Evolutionary conservation across 306 rosid genomes (phyloP), one percentile per base, ranked within the genome.

Genomic region (Clitoria ternatea): DNA sequence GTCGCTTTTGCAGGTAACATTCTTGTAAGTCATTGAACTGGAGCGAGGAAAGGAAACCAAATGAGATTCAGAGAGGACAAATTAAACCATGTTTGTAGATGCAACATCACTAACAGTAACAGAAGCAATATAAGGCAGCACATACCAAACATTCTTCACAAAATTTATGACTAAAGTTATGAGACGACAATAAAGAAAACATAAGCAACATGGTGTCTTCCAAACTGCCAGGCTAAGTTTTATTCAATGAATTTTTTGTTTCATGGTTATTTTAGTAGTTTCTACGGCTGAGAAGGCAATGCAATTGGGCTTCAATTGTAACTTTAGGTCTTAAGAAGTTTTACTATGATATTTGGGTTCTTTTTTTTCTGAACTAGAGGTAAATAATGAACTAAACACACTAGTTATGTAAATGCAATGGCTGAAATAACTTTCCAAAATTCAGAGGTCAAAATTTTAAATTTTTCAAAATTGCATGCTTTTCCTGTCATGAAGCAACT

Each of bases 1-100:
- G 85, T 57, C 97, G 86, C 78, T 91, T 94, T 84, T 87, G 97
- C 64, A 94, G 88, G 89, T 94, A 94, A 60, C 99, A 94, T 65
- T 94, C 99, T 83, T 94, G 99, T 53, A 94, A 70, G 78, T 91
- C 99, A 81, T 84, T 84, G 70, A 94, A 94, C 99, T 94, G 87
- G 76, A 85, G 63, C 33, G 49, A 72, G 50, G 62, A 64, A 76
- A 59, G 75, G 35, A 17, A 66, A 81, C 10, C 48, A 57, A 65
- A 78, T 11, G 17, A 44, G 75, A 61, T 26, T 53, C 65, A 40
- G 49, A 62, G 27, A 65, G 11, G 19, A 17, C 20, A 70, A 78
- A 35, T 45, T 35, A 30, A 61, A 77, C 20, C 29, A 62, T 5
- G 49, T 18, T 27, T 23, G 59, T 47, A 15, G 32, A 32, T 63